These are phyloP conservation scores for Seiridium unicorne DNA, from an alignment of 2,329 filamentous ascomycete species.

Conservation along the genomic window DNA sequence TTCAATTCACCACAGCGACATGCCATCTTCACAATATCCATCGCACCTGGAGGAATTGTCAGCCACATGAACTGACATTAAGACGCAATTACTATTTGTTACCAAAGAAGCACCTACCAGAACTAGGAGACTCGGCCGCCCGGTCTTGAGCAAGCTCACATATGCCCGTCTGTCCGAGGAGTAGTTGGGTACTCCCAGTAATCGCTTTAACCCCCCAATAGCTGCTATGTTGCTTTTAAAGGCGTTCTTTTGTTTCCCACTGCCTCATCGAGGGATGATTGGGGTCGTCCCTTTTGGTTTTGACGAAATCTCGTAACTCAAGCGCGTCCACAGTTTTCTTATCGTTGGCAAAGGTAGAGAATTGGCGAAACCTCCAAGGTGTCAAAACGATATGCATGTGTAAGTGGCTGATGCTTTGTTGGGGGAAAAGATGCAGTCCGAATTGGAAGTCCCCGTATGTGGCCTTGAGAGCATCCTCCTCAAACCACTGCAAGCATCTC, in stretches of 20 bases:
- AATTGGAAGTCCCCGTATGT: slow-evolving; percentile 16
- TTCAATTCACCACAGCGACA: no score
- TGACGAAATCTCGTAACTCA: slow-evolving; percentile 16
- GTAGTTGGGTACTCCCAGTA: neutral
- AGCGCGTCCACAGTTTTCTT: slow-evolving; percentile 19
- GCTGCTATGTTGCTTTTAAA: neutral
- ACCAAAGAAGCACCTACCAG: no score
- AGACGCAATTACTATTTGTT: no score
- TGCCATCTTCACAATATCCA: no score
- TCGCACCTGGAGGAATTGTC: no score
- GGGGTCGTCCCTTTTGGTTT: neutral
- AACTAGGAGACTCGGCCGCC: no score
- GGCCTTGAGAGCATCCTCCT: slow-evolving; percentile 3
- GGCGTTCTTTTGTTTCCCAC: neutral
- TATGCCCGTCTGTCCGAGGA: neutral
- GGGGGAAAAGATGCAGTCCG: slow-evolving; percentile 19
- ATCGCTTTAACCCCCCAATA: neutral
- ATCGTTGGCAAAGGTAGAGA: slow-evolving; percentile 17
- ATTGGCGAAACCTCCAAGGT: slow-evolving; percentile 5
- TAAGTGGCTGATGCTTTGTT: slow-evolving; percentile 17
- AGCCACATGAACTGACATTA: no score
- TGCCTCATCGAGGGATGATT: no score
- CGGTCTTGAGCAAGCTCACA: no score
- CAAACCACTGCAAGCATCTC: slow-evolving; percentile 1
- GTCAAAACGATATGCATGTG: slow-evolving; percentile 21